phyloP scores from a whole-genome alignment of 371 early-diverging fungal species.

The Rhizopus microsporus region DNA sequence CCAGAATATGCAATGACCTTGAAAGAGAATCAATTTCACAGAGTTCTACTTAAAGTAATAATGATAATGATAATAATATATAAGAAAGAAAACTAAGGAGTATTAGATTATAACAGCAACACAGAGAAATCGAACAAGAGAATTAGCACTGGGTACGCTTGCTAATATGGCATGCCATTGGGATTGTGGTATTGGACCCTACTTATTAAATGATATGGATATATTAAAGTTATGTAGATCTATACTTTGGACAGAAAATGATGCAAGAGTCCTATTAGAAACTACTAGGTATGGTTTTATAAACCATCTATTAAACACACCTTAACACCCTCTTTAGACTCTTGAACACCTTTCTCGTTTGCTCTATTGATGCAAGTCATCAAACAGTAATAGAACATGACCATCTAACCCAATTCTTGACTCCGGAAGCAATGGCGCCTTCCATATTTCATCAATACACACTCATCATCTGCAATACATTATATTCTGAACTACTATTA shows the following conservation, averaged over 20 bases:
- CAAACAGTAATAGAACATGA: constrained; percentile 44
- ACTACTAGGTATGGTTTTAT: constrained; percentile 31
- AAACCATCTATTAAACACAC: not conserved
- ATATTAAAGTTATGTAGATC: constrained; percentile 34
- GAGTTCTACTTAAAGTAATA: constrained; percentile 40
- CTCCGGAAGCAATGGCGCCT: constrained; percentile 37
- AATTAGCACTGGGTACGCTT: constrained; percentile 42
- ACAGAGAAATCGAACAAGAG: constrained; percentile 37
- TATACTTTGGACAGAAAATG: constrained; percentile 45
- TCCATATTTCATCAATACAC: constrained; percentile 44
- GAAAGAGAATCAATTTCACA: constrained; percentile 26
- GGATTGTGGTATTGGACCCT: constrained; percentile 30
- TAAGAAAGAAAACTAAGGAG: not conserved
- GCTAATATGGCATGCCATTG: constrained; percentile 49
- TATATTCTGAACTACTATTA: constrained; percentile 37
- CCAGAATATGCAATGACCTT: constrained; percentile 35
- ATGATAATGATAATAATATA: not conserved
- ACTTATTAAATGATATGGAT: constrained; percentile 38
- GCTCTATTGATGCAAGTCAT: constrained; percentile 30
- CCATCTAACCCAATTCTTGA: constrained; percentile 30
- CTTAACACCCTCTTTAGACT: constrained; percentile 2
- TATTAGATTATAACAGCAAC: constrained; percentile 37
- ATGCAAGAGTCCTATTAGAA: constrained; percentile 41
- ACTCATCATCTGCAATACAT: constrained; percentile 40
- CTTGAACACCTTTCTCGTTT: constrained; percentile 37